Evolutionary conservation across 257 asterid genomes (phyloP), one percentile per base, ranked within the genome.

Genomic region (Hygrophila difformis): DNA sequence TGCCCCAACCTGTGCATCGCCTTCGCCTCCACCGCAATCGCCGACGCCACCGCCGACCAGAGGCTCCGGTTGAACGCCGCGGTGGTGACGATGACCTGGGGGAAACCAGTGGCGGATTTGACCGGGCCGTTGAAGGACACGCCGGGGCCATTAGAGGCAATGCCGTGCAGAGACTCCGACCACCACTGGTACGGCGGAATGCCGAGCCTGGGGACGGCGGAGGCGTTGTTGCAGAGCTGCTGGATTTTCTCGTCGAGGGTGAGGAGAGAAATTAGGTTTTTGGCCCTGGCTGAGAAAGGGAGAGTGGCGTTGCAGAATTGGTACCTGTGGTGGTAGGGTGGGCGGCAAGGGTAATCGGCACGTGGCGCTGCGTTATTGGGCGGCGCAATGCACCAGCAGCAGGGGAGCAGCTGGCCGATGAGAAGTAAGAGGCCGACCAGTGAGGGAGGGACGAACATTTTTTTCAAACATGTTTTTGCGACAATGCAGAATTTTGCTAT

Each of bases 81-180:
- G 44, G 93, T 77, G 17, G 93, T 49, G 59, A 77, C 68, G 52
- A 89, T 71, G 41, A 89, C 94, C 47, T 89, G 97, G 0, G 97
- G 97, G 71, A 89, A 89, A 26, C 36, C 21, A 16, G 97, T 89
- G 53, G 94, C 93, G 17, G 81, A 40, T 44, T 50, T 53, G 53
- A 89, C 54, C 0, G 72, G 1, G 39, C 96, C 97, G 61, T 76
- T 29, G 67, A 79, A 82, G 41, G 69, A 67, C 51, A 89, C 60
- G 26, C 94, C 97, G 4, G 97, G 96, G 5, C 96, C 98, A 53
- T 85, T 73, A 52, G 44, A 18, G 56, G 88, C 82, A 51, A 89
- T 48, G 11, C 98, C 98, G 57, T 85, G 98, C 58, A 89, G 86
- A 3, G 98, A 85, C 19, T 89, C 96, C 20, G 96, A 89, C 98